Conservation (phyloP, 805 yeast genomes). For the Wickerhamomyces chambardii region DNA sequence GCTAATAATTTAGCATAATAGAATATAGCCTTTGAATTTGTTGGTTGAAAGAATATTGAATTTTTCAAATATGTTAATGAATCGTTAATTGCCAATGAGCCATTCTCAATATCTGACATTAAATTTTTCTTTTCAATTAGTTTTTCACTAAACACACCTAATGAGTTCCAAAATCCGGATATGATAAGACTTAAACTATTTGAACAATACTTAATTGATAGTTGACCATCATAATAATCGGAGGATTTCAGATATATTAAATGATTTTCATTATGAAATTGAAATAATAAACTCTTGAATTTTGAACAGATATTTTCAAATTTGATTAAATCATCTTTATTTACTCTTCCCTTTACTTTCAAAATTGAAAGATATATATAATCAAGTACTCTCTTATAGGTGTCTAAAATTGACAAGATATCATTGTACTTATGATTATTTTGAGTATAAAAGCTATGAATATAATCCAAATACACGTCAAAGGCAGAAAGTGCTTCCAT, state of each 20-base stretch:
- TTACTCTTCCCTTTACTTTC: background rate
- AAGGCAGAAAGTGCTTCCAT: constrained; percentile 23
- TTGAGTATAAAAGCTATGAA: constrained; percentile 25
- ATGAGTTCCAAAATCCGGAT: background rate
- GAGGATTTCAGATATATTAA: constrained; percentile 1
- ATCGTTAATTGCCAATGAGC: background rate
- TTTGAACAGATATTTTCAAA: constrained; percentile 2
- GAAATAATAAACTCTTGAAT: constrained; percentile 5
- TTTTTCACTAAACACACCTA: background rate
- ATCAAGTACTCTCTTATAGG: constrained; percentile 6
- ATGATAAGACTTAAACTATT: background rate
- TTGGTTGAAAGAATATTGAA: constrained; percentile 8
- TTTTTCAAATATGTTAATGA: constrained; percentile 6
- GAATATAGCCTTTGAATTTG: constrained; percentile 11
- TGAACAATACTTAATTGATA: background rate
- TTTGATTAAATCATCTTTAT: constrained; percentile 7
- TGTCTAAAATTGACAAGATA: constrained; percentile 19
- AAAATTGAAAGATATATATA: background rate
- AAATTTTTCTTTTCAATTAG: background rate
- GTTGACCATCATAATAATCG: background rate
- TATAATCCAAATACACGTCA: constrained; percentile 31
- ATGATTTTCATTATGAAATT: constrained; percentile 6
- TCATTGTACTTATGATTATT: constrained; percentile 26
- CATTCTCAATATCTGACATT: background rate
- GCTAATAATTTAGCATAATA: constrained; percentile 43